These are phyloP conservation scores for Xylaria arbuscula DNA, from an alignment of 2,329 filamentous ascomycete genomes.

Conservation along the genomic window DNA sequence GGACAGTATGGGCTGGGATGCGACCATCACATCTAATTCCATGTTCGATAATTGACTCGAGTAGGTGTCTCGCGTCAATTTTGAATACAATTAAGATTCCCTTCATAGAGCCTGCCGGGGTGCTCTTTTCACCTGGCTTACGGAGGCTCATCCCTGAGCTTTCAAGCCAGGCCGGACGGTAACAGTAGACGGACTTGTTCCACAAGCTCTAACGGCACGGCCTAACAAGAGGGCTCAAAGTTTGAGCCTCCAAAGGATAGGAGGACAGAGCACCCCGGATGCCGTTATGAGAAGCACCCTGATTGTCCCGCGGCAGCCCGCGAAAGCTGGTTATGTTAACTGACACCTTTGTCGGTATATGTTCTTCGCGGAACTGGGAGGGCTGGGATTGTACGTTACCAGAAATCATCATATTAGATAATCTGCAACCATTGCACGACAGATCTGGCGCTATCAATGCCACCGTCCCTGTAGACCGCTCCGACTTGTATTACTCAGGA, in stretches of 20 bases:
- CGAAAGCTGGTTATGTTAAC: conserved; percentile 7
- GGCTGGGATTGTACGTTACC: neutral
- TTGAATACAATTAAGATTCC: neutral
- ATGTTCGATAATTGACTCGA: conserved; percentile 5
- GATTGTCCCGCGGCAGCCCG: neutral
- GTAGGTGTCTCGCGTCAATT: neutral
- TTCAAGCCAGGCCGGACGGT: neutral
- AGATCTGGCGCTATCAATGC: conserved; percentile 24
- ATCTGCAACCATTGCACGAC: conserved; percentile 25
- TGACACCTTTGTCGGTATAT: neutral
- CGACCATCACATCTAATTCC: neutral
- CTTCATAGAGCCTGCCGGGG: neutral
- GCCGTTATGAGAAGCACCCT: neutral
- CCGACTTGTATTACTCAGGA: conserved; percentile 13
- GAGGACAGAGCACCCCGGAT: neutral
- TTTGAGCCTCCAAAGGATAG: neutral
- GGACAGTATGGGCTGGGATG: neutral
- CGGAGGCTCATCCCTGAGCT: neutral
- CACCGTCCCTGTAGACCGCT: conserved; percentile 31
- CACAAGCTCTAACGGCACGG: neutral
- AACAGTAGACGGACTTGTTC: neutral
- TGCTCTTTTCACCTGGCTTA: neutral
- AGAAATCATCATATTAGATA: neutral
- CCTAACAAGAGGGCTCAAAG: conserved; percentile 2
- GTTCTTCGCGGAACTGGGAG: neutral